A percentile compares a stretch with the other conserved stretches of the same genome.
phyloP scores from a whole-genome alignment of 2,329 filamentous ascomycete species.

The Acrocalymma vagum region DNA sequence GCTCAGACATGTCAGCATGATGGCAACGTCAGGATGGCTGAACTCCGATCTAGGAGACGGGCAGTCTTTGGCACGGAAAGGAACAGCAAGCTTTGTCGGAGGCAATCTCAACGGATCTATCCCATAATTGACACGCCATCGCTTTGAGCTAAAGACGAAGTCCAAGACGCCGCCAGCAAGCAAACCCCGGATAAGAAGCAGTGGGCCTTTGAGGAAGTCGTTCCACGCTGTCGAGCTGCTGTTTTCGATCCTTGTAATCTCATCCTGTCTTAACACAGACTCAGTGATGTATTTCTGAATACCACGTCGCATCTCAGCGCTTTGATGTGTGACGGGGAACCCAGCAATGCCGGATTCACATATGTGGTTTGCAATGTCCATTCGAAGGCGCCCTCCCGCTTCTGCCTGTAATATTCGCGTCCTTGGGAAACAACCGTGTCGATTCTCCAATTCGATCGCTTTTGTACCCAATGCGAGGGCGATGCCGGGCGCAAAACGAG shows the following conservation, averaged over 20 bases:
- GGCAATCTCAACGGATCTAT: slow-evolving; percentile 58
- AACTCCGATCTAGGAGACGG: slow-evolving; percentile 70
- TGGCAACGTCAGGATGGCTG: slow-evolving; percentile 59
- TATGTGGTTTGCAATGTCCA: slow-evolving; percentile 41
- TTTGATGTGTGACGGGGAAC: slow-evolving; percentile 52
- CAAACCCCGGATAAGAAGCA: slow-evolving; percentile 63
- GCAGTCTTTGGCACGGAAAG: slow-evolving; percentile 70
- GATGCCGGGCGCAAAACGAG: slow-evolving; percentile 31
- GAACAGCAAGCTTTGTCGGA: slow-evolving; percentile 62
- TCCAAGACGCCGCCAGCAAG: slow-evolving; percentile 61
- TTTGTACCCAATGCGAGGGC: too few relatives aligned
- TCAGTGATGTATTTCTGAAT: slow-evolving; percentile 56
- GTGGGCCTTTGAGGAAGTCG: slow-evolving; percentile 31
- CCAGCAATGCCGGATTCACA: slow-evolving; percentile 54
- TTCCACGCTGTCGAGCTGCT: slow-evolving; percentile 41
- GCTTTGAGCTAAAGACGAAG: slow-evolving; percentile 63
- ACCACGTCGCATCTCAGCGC: slow-evolving; percentile 30
- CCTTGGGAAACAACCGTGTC: slow-evolving; percentile 52
- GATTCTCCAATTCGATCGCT: slow-evolving; percentile 53
- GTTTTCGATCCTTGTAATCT: slow-evolving; percentile 29
- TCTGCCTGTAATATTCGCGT: slow-evolving; percentile 56
- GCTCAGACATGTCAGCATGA: slow-evolving; percentile 32
- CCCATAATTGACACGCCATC: slow-evolving; percentile 72
- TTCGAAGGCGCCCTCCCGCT: slow-evolving; percentile 36
- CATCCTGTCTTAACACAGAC: slow-evolving; percentile 24